These are phyloP conservation scores for Trametes meyenii DNA, from an alignment of 768 basidiomycete genomes.

Conservation along the genomic window DNA sequence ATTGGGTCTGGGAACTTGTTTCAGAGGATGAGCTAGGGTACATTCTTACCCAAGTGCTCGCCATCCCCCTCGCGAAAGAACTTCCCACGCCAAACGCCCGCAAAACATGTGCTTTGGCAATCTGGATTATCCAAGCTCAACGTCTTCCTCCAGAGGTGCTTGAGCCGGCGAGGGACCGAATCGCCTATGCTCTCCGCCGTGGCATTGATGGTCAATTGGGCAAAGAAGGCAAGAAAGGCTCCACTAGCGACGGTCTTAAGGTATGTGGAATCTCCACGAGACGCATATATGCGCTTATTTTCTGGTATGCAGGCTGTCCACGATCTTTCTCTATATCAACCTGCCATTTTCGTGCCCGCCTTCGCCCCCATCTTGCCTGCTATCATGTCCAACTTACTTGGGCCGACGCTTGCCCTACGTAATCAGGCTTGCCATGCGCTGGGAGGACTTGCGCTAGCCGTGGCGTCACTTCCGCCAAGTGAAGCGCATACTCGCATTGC, in stretches of 20 bases:
- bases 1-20: too few species aligned
- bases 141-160: slow-evolving; percentile 67
- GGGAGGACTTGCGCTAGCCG: slow-evolving; percentile 64
- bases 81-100: slow-evolving; percentile 83
- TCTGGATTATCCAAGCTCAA: slow-evolving; percentile 73
- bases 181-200: slow-evolving; percentile 70
- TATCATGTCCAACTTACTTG: slow-evolving; percentile 63
- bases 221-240: slow-evolving; percentile 88
- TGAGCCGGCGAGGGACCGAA: slow-evolving; percentile 62
- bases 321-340: slow-evolving; percentile 65
- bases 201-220: slow-evolving; percentile 85
- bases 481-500: slow-evolving; percentile 57
- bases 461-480: slow-evolving; percentile 49
- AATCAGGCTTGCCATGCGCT: slow-evolving; percentile 77
- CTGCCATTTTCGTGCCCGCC: slow-evolving; percentile 66
- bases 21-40: slow-evolving; percentile 60
- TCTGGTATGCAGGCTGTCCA: slow-evolving; percentile 60
- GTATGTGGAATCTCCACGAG: slow-evolving; percentile 39
- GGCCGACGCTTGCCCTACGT: slow-evolving; percentile 64
- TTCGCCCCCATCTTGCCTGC: slow-evolving; percentile 64
- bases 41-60: slow-evolving; percentile 65
- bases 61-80: slow-evolving; percentile 68
- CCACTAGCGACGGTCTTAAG: slow-evolving; percentile 76
- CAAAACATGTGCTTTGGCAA: slow-evolving; percentile 81
- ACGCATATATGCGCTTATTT: slow-evolving; percentile 11